Conservation (phyloP, 345 rosid genomes). For the Citrus glauca region DNA sequence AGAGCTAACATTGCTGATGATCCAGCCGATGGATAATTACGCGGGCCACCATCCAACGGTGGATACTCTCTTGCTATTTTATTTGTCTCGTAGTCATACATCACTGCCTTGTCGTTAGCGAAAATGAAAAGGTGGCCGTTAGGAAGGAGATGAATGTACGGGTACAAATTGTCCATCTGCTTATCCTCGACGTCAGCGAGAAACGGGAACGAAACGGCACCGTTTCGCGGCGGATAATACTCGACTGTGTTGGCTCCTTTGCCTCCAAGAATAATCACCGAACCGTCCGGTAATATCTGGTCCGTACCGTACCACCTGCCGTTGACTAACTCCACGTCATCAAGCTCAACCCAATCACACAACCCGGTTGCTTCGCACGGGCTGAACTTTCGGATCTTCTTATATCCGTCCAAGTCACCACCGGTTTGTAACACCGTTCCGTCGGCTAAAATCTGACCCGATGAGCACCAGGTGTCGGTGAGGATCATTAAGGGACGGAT, state of each 20-base stretch:
- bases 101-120: slow-evolving; percentile 69
- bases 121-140: slow-evolving; percentile 75
- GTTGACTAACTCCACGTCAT: slow-evolving; percentile 33
- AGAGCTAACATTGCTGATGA: slow-evolving; percentile 74
- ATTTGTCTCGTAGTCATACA: slow-evolving; percentile 52
- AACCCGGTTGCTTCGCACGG: slow-evolving; percentile 40
- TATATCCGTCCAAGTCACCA: slow-evolving; percentile 54
- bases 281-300: slow-evolving; percentile 73
- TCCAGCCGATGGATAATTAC: slow-evolving; percentile 86
- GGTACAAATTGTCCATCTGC: slow-evolving; percentile 90
- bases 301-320: slow-evolving; percentile 73
- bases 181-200: slow-evolving; percentile 60
- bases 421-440: slow-evolving; percentile 78
- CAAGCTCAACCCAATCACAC: slow-evolving; percentile 72
- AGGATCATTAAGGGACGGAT: slow-evolving; percentile 59
- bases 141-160: slow-evolving; percentile 88
- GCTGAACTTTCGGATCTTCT: slow-evolving; percentile 51
- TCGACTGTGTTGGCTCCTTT: slow-evolving; percentile 58
- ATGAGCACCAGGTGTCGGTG: slow-evolving; percentile 81
- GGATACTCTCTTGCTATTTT: slow-evolving; percentile 54
- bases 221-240: slow-evolving; percentile 55
- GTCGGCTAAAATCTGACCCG: slow-evolving; percentile 69
- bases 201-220: slow-evolving; percentile 64
- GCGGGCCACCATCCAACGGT: slow-evolving; percentile 68
- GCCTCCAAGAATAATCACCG: slow-evolving; percentile 69